These are phyloP conservation scores for Madurella fahalii DNA, from an alignment of 2,329 filamentous ascomycete species.

Conservation along the genomic window DNA sequence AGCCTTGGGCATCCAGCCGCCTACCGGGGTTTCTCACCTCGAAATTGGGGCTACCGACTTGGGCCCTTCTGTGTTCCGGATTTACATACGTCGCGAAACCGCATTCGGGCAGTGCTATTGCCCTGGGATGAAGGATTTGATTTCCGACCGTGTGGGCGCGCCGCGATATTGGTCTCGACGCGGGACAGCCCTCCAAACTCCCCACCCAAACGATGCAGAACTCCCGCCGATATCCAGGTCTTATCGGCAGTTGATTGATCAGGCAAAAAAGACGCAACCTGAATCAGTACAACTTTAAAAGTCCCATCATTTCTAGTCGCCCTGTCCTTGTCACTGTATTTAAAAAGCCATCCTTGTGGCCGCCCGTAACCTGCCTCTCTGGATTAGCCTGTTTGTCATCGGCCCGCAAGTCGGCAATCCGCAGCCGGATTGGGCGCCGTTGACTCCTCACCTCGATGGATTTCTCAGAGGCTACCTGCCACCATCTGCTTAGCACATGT, in stretches of 20 bases:
- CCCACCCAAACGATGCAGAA: conserved; percentile 5
- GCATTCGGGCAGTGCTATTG: conserved; percentile 3
- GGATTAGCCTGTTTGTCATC: conserved; percentile 16
- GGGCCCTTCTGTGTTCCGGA: not conserved
- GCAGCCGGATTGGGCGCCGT: not conserved
- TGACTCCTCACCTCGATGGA: not conserved
- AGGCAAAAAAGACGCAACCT: conserved; percentile 1
- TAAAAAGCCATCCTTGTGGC: not conserved
- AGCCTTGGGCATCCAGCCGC: no score
- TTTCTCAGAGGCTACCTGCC: no score
- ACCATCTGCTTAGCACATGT: no score
- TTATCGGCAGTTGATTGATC: conserved; percentile 5
- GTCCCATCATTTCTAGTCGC: conserved; percentile 1
- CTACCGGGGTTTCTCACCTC: no score
- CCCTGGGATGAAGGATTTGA: not conserved
- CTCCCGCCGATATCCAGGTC: not conserved
- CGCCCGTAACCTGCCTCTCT: conserved; percentile 1
- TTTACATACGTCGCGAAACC: not conserved
- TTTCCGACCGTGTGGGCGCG: conserved; percentile 3
- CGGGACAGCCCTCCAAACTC: not conserved
- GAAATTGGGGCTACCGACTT: no score
- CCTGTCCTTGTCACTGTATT: conserved; percentile 5
- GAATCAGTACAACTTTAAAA: not conserved
- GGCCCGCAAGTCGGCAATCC: conserved; percentile 3
- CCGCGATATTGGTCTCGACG: conserved; percentile 1